Base-by-base conservation (phyloP, 768 basidiomycete genomes). In the Heimioporus sp. region DNA sequence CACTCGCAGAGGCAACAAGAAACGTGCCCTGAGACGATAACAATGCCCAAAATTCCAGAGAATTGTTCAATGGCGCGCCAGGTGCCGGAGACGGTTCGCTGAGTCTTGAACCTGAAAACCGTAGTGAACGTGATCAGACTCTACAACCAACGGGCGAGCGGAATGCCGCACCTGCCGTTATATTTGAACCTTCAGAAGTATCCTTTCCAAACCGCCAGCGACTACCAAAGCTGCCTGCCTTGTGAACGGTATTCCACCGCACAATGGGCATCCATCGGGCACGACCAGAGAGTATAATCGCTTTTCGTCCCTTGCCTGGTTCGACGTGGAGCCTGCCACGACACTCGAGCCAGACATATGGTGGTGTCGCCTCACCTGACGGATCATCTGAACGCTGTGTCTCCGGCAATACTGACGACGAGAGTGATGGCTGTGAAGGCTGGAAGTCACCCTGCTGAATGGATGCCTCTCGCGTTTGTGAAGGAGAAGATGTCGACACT, bases 241-340 rank as follows among this genome's bases (percentile, higher is more conserved):
- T 63, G 2, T 72, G 67, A 28, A 93, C 69, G 35, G 75, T 72
- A 4, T 71, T 73, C 91, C 91, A 93, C 5, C 64, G 67, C 20
- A 92, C 66, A 2, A 58, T 64, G 9, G 83, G 81, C 77, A 90
- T 86, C 61, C 78, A 78, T 41, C 86, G 73, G 30, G 86, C 81
- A 10, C 96, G 78, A 0, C 88, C 95, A 50, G 81, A 83, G n/a
- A 99, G 76, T 34, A 99, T 83, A 63, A 99, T 92, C 2, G 93
- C 92, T 71, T 98, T 97, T 35, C 93, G 76, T 1, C 93, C 93
- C 64, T 98, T 98, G 2, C 93, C 92, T 0, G 92, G 87, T 72
- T 99, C 96, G 50, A 90, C 80, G 61, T 95, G 88, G 37, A 98
- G 76, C 30, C 91, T 77, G 1, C 96, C 96, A n/a, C 86, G 77